Evolutionary conservation across 73 alveolate genomes (phyloP).

Genomic region (Symbiodinium pilosum): DNA sequence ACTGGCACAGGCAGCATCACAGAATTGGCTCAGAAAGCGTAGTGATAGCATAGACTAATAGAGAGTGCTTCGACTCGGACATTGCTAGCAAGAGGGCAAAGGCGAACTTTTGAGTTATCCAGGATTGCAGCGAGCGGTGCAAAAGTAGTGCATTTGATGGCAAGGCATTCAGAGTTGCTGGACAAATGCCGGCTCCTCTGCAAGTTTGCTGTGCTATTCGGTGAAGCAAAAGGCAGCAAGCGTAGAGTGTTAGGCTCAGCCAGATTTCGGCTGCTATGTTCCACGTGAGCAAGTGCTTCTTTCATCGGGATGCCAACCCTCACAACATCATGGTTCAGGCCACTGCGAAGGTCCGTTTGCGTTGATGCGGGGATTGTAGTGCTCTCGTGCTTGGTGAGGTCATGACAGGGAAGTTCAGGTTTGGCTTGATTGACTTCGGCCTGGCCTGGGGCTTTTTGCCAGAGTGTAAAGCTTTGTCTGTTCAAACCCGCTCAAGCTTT

Average conservation of each 20-base stretch:
- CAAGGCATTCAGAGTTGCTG: not conserved
- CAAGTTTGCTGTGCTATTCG: not conserved
- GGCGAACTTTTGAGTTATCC: too few relatives aligned
- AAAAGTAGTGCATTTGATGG: not conserved
- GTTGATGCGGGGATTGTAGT: too few relatives aligned
- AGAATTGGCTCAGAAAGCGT: not conserved
- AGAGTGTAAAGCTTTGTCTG: too few relatives aligned
- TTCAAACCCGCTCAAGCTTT: too few relatives aligned
- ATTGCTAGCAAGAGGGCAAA: too few relatives aligned
- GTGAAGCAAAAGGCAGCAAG: not conserved
- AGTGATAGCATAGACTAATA: not conserved
- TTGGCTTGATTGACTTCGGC: slow-evolving; percentile 84
- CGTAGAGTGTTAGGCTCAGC: slow-evolving; percentile 25
- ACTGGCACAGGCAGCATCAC: not conserved
- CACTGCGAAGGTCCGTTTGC: not conserved
- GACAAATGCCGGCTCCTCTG: not conserved
- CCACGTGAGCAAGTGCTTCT: slow-evolving; percentile 60
- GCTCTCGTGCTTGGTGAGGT: slow-evolving; percentile 29
- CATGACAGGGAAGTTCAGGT: slow-evolving; percentile 9
- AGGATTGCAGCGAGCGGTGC: too few relatives aligned
- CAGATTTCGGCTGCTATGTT: slow-evolving; percentile 45
- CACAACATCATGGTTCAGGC: slow-evolving; percentile 92
- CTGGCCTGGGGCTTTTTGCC: not conserved
- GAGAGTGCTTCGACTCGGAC: not conserved
- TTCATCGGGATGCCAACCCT: slow-evolving; percentile 62